Conservation (phyloP, 129 eudicot genomes). For the Scalesia atractyloides region DNA sequence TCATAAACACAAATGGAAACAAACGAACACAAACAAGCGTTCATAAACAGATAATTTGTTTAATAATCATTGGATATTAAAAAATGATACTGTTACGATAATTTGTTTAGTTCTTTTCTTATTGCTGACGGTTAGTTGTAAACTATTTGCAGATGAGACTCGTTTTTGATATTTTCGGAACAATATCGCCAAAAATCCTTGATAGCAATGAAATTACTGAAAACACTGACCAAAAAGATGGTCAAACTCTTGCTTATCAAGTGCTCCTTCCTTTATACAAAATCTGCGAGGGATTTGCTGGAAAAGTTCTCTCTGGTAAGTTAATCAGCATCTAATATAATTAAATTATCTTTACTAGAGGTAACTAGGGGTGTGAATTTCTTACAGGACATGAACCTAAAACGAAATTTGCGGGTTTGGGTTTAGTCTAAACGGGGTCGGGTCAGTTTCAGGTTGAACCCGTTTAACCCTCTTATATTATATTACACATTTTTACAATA, state of each 20-base stretch:
- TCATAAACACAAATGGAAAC: no score
- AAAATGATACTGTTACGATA: neutral
- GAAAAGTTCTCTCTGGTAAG: slow-evolving; percentile 72
- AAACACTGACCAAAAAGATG: slow-evolving; percentile 34
- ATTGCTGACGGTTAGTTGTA: slow-evolving; percentile 3
- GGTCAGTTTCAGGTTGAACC: no score
- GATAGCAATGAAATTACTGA: slow-evolving; percentile 15
- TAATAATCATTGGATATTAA: no score
- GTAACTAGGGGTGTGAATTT: neutral
- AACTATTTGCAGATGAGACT: slow-evolving; percentile 59
- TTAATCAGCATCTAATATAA: slow-evolving; percentile 1
- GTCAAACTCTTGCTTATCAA: slow-evolving; percentile 52
- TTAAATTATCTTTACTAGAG: neutral
- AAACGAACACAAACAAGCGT: no score
- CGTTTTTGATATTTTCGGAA: slow-evolving; percentile 52
- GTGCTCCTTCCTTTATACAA: slow-evolving; percentile 76
- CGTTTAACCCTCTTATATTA: no score
- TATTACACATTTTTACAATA: no score
- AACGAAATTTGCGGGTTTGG: no score
- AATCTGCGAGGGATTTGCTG: slow-evolving; percentile 80
- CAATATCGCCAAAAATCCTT: slow-evolving; percentile 50
- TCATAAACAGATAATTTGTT: neutral
- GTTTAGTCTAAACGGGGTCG: no score
- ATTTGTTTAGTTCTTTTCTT: neutral
- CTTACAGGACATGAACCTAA: no score